Evolutionary conservation across 2,329 filamentous ascomycete species (phyloP).

Genomic region (Aspergillus pseudoviridinutans): DNA sequence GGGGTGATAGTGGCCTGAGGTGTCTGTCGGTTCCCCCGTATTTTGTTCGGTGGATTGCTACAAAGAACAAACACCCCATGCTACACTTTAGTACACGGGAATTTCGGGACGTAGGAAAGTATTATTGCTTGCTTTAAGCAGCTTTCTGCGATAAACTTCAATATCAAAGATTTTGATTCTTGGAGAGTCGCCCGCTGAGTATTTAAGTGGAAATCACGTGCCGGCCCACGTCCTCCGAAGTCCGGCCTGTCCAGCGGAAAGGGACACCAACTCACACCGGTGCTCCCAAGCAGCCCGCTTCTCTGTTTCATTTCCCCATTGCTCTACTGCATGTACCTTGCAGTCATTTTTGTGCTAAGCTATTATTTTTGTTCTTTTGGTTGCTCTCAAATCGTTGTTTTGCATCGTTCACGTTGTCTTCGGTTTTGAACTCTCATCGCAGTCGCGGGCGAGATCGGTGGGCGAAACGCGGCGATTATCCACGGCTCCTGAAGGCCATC

Average conservation of each 20-base stretch:
- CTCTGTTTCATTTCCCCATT: not conserved
- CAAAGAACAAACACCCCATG: not conserved
- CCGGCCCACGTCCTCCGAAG: slow-evolving; percentile 20
- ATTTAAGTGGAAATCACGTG: slow-evolving; percentile 21
- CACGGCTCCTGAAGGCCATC: not conserved
- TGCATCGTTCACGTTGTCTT: slow-evolving; percentile 1
- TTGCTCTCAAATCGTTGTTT: slow-evolving; percentile 1
- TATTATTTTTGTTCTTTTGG: slow-evolving; percentile 4
- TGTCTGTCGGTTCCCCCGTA: not conserved
- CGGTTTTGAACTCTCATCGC: not conserved
- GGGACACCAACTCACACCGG: slow-evolving; percentile 10
- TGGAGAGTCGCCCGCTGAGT: not conserved
- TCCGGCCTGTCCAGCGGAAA: slow-evolving; percentile 23
- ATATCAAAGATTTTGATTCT: not conserved
- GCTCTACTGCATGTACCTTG: not conserved
- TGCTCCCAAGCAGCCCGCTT: slow-evolving; percentile 5
- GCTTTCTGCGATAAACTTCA: not conserved
- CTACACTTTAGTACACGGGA: not conserved
- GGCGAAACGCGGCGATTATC: not conserved
- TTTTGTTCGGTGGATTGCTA: not conserved
- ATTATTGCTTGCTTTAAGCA: not conserved
- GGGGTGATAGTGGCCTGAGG: not conserved
- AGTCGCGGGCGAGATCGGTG: slow-evolving; percentile 7
- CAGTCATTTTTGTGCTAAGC: slow-evolving; percentile 3
- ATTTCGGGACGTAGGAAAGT: not conserved